A percentile compares a stretch with the other conserved stretches of the same genome.
phyloP scores from a whole-genome alignment of 345 rosid species.

The Ricinus communis region DNA sequence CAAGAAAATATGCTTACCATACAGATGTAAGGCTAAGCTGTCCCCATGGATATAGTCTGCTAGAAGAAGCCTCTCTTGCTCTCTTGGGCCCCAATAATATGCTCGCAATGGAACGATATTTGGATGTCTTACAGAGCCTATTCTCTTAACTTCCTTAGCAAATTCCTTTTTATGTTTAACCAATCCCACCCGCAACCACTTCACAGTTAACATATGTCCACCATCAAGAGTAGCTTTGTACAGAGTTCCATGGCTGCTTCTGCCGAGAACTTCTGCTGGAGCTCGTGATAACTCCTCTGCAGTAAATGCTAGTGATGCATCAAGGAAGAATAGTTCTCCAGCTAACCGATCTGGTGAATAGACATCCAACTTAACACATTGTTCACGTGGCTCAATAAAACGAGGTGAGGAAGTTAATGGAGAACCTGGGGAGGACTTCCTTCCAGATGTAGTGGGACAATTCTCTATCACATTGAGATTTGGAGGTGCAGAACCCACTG shows the following conservation, averaged over 20 bases:
- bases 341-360: slow-evolving; percentile 94
- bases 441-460: slow-evolving; percentile 58
- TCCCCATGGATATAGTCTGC: slow-evolving; percentile 84
- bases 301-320: slow-evolving; percentile 67
- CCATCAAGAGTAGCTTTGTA: slow-evolving; percentile 85
- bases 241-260: slow-evolving; percentile 95
- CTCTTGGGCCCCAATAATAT: slow-evolving; percentile 95
- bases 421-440: slow-evolving; percentile 75
- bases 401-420: slow-evolving; percentile 76
- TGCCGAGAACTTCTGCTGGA: slow-evolving; percentile 98
- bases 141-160: slow-evolving; percentile 78
- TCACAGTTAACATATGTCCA: slow-evolving; percentile 84
- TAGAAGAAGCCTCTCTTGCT: slow-evolving; percentile 89
- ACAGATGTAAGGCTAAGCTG: slow-evolving; percentile 88
- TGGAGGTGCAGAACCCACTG: slow-evolving; percentile 35
- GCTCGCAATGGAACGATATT: slow-evolving; percentile 80
- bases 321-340: slow-evolving; percentile 84
- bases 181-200: slow-evolving; percentile 92
- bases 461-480: slow-evolving; percentile 61
- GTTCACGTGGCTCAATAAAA: slow-evolving; percentile 57
- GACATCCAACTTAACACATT: slow-evolving; percentile 71
- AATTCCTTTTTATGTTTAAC: slow-evolving; percentile 91
- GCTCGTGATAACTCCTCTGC: slow-evolving; percentile 94
- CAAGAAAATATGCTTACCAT: slow-evolving; percentile 52
- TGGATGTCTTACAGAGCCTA: slow-evolving; percentile 70